A percentile compares a stretch with the other conserved stretches of the same genome.
These are phyloP conservation scores for Xylaria castorea DNA, from an alignment of 495 filamentous ascomycete genomes.

Conservation along the genomic window DNA sequence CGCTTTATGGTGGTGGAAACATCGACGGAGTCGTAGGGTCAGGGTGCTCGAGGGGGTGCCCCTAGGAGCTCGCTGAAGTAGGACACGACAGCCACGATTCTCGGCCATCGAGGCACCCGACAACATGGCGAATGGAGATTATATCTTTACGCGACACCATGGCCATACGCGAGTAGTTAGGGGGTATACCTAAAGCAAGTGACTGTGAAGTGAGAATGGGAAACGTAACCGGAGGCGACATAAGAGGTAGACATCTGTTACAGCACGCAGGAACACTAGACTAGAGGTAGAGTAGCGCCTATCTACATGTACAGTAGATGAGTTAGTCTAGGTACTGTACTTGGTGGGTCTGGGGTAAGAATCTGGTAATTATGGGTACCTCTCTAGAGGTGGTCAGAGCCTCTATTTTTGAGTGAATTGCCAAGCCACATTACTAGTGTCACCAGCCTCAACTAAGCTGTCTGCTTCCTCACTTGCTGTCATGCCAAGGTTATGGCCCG, in stretches of 20 bases:
- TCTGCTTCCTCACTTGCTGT: background rate
- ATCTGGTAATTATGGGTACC: background rate
- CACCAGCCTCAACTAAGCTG: background rate
- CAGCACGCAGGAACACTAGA: background rate
- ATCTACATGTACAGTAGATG: too few relatives aligned
- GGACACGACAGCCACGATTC: conserved; percentile 21
- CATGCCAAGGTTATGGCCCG: conserved; percentile 7
- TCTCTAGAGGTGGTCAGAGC: conserved; percentile 13
- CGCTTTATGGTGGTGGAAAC: background rate
- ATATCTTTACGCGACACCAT: background rate
- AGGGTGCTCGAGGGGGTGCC: conserved; percentile 33
- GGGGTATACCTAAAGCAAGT: background rate
- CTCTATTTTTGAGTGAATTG: background rate
- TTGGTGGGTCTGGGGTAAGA: conserved; percentile 18
- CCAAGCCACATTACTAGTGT: background rate
- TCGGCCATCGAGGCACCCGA: conserved; percentile 23
- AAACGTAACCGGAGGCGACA: background rate
- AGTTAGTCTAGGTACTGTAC: too few relatives aligned
- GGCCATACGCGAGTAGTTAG: background rate
- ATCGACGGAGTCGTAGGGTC: conserved; percentile 31
- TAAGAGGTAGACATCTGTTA: too few relatives aligned
- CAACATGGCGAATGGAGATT: conserved; percentile 28
- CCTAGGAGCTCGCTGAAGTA: conserved; percentile 27
- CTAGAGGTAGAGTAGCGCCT: background rate
- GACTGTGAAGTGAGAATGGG: background rate